phyloP scores from a whole-genome alignment of 108 stramenopile species.

The Pseudonitzschia delicatissima region DNA sequence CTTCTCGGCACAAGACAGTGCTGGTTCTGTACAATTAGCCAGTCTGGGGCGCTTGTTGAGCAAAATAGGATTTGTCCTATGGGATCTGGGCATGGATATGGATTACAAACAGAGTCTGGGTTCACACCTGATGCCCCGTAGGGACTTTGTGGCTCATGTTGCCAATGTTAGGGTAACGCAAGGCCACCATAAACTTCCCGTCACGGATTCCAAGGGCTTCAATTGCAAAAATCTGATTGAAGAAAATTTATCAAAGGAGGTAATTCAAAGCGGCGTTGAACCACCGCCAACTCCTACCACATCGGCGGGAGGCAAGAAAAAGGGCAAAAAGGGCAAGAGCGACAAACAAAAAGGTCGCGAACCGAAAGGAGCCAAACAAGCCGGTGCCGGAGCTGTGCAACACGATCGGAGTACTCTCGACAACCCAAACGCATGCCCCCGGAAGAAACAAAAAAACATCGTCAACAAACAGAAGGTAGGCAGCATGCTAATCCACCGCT shows the following conservation, averaged over 20 bases:
- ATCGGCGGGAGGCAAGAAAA: too few relatives aligned
- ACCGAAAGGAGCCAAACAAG: too few relatives aligned
- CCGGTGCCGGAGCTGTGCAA: too few relatives aligned
- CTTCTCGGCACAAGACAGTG: constrained; percentile 59
- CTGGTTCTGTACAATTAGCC: constrained; percentile 80
- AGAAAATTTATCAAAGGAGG: neutral
- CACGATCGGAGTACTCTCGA: too few relatives aligned
- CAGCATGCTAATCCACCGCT: too few relatives aligned
- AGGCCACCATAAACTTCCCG: constrained; percentile 23
- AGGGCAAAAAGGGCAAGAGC: too few relatives aligned
- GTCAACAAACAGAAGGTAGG: too few relatives aligned
- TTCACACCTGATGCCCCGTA: constrained; percentile 45
- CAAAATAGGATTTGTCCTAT: constrained; percentile 51
- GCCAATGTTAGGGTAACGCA: constrained; percentile 24
- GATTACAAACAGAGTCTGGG: constrained; percentile 72
- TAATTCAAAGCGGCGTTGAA: too few relatives aligned
- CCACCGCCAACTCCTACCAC: too few relatives aligned
- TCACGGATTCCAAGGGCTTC: neutral
- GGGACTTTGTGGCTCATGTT: constrained; percentile 61
- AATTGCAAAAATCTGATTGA: constrained; percentile 13
- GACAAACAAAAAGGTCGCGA: too few relatives aligned
- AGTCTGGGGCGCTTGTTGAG: constrained; percentile 59
- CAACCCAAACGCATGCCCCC: too few relatives aligned
- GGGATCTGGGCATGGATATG: constrained; percentile 87
- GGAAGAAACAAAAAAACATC: too few relatives aligned